Evolutionary conservation across 192 early-diverging fungal species (phyloP), one percentile per base, ranked within the genome.

Genomic region (Backusella macrospora): DNA sequence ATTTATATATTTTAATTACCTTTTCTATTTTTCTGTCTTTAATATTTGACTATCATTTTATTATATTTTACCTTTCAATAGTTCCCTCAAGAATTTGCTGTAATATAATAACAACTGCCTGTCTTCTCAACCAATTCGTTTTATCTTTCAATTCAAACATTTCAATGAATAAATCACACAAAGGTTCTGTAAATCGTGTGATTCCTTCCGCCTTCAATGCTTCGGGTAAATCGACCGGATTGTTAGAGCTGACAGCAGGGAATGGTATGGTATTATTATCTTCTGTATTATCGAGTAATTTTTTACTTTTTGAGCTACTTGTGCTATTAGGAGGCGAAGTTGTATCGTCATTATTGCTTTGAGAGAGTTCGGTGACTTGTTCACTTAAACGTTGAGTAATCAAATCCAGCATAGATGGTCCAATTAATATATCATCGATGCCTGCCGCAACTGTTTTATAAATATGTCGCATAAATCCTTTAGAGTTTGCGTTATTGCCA

Each of bases 91-190:
- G 82, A 3, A 98, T 85, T 47, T 96, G 93, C 39, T 97, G 93
- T 47, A 98, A 76, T 0, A 96, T 86, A 13, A 96, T 87, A 3
- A 90, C 90, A 13, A 98, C 88, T 4, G 96, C 94, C 69, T 96
- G 91, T 69, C 92, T 84, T 7, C 96, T 87, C 39, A 97, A 81
- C 93, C 93, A 97, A 77, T 96, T 97, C 76, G 90, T 92, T 45
- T 88, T 87, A 65, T 89, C 91, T 76, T 91, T 90, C 42, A 98
- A 82, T n/a, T 96, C 96, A 85, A 98, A 98, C n/a, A 94, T 73
- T 78, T 98, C 95, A 55, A 95, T 88, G 64, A 98, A 90, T 38
- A 97, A 78, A 70, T 96, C 93, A 68, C 92, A 89, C 8, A 96
- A 70, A 12, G 91, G 87, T 55, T 94, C 95, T 5, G 90, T 86